phyloP scores from a whole-genome alignment of 768 basidiomycete species.

The Mrakia hoshinonis region DNA sequence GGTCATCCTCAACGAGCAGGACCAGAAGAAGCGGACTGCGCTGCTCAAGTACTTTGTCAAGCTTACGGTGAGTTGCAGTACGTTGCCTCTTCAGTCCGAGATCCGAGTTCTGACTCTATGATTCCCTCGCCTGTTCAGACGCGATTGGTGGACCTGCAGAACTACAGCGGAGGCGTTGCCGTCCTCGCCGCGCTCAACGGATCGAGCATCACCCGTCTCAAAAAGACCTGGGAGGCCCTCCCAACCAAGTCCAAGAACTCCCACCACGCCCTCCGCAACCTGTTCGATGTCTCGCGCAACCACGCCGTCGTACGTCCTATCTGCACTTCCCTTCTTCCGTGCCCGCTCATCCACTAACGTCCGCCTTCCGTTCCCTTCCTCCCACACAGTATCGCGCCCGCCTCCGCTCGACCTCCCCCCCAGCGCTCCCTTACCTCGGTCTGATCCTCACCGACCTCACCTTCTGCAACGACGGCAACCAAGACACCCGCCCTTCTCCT shows the following conservation, averaged over 20 bases:
- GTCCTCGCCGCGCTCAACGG: slow-evolving; percentile 91
- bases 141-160: slow-evolving; percentile 69
- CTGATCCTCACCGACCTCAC: slow-evolving; percentile 64
- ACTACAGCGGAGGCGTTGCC: slow-evolving; percentile 86
- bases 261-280: slow-evolving; percentile 66
- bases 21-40: slow-evolving; percentile 69
- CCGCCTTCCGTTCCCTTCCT: background rate
- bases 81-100: slow-evolving; percentile 4
- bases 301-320: slow-evolving; percentile 32
- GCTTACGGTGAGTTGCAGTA: slow-evolving; percentile 57
- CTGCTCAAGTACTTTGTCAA: slow-evolving; percentile 90
- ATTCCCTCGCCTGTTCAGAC: slow-evolving; percentile 45
- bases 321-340: background rate
- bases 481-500: slow-evolving; percentile 71
- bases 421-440: slow-evolving; percentile 93
- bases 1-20: slow-evolving; percentile 79
- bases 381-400: slow-evolving; percentile 58
- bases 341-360: background rate
- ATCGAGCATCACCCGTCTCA: slow-evolving; percentile 81
- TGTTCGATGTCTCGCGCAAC: slow-evolving; percentile 68
- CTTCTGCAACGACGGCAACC: slow-evolving; percentile 92
- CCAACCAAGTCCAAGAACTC: slow-evolving; percentile 73
- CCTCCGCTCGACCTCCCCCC: slow-evolving; percentile 78
- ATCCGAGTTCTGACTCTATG: slow-evolving; percentile 19
- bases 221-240: slow-evolving; percentile 84